Evolutionary conservation across 768 basidiomycete genomes (phyloP), one percentile per base, ranked within the genome.

Genomic region (Kwoniella sp.): DNA sequence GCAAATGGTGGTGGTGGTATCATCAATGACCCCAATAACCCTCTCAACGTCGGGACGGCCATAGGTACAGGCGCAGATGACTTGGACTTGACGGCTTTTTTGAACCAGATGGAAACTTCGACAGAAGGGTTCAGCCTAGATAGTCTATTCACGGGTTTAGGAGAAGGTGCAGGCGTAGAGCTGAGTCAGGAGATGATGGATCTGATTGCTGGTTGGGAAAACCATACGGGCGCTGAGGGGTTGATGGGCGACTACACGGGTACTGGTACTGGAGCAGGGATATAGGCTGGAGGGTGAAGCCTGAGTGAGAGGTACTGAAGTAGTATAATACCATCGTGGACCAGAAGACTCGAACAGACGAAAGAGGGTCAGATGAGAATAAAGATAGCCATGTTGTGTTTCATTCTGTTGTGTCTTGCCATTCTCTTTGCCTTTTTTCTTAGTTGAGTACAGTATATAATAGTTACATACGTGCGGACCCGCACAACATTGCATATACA

Each of bases 141-240:
- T 51, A 52, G 30, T 53, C 56, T 71, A 30, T 68, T 71, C 25
- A 64, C 62, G 9, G 57, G 58, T 8, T 13, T 57, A 21, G 64
- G 55, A 29, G 62, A 53, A 15, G 69, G 55, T 6, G 54, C 50
- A 29, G 62, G 52, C 12, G 55, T 69, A 8, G 64, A 60, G 22
- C 33, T 64, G n/a, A 55, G 53, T 59, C 54, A 71, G 40, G 73
- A 72, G 24, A 67, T 71, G 56, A 68, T 70, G 64, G 70, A 72
- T 56, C 53, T 73, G 6, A 24, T 75, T 29, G 60, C 65, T 36
- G 65, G 61, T 24, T 64, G 62, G 62, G 62, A 64, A 25, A 33
- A 44, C 15, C 62, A 64, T 22, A 17, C 25, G 22, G 22, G 48
- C 17, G 22, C 48, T 9, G 48, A 24, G 21, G 48, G 48, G 4